Conservation (phyloP, 495 filamentous ascomycete genomes). For the Lophiostoma macrostomum region DNA sequence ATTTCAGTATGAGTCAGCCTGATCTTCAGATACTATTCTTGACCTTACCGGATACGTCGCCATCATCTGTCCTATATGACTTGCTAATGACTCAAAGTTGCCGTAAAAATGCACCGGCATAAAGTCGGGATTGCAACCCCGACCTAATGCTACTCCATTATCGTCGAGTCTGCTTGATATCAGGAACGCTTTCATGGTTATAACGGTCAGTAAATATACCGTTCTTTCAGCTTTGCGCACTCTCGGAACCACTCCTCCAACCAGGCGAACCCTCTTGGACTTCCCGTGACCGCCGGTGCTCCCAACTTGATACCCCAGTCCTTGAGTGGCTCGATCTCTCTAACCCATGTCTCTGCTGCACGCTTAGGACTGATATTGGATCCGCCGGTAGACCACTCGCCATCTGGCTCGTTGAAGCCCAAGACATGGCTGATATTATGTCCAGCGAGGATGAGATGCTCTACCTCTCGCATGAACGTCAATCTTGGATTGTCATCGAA, state of each 20-base stretch:
- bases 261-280: conserved; percentile 58
- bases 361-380: conserved; percentile 51
- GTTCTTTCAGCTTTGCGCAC: too few relatives aligned
- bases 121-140: conserved; percentile 65
- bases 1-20: too few relatives aligned
- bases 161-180: too few relatives aligned
- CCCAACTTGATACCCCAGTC: conserved; percentile 42
- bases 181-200: too few relatives aligned
- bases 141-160: too few relatives aligned
- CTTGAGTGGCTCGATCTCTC: conserved; percentile 63
- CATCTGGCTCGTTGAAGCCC: conserved; percentile 75
- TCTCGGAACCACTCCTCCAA: conserved; percentile 58
- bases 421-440: conserved; percentile 64
- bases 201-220: too few relatives aligned
- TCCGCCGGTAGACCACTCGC: conserved; percentile 51
- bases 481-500: too few relatives aligned
- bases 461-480: too few relatives aligned
- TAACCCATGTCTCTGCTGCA: conserved; percentile 65
- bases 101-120: conserved; percentile 77
- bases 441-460: conserved; percentile 54
- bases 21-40: too few relatives aligned
- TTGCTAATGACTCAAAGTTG: conserved; percentile 68
- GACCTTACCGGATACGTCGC: conserved; percentile 56
- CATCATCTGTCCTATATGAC: conserved; percentile 61
- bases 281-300: conserved; percentile 40